Conservation (phyloP, 2,329 filamentous ascomycete genomes). For the Bimuria novae-zelandiae region DNA sequence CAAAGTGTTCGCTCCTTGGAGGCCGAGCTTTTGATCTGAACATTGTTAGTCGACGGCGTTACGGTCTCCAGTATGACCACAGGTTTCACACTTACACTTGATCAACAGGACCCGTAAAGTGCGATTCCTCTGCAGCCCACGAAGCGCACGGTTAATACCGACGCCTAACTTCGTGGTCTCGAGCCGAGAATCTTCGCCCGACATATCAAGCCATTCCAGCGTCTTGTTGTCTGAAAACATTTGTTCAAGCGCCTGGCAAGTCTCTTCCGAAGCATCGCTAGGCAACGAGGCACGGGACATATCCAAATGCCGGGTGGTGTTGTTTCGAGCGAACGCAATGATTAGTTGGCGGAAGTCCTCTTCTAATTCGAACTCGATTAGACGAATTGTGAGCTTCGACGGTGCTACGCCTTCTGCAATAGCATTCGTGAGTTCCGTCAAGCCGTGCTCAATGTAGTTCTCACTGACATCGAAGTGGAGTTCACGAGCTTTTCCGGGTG, state of each 20-base stretch:
- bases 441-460: conserved; percentile 60
- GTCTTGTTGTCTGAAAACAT: conserved; percentile 71
- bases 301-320: conserved; percentile 66
- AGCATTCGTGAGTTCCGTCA: conserved; percentile 57
- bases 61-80: background rate
- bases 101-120: conserved; percentile 66
- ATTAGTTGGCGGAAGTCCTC: conserved; percentile 67
- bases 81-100: conserved; percentile 49
- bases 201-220: conserved; percentile 69
- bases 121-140: conserved; percentile 66
- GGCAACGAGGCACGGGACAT: conserved; percentile 73
- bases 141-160: conserved; percentile 68
- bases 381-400: conserved; percentile 66
- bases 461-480: conserved; percentile 70
- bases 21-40: conserved; percentile 66
- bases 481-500: conserved; percentile 56
- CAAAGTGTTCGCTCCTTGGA: conserved; percentile 71
- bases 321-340: conserved; percentile 65
- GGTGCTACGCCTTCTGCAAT: conserved; percentile 61
- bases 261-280: conserved; percentile 69
- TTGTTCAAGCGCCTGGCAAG: conserved; percentile 64
- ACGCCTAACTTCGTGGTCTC: conserved; percentile 71
- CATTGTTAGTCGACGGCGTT: conserved; percentile 20
- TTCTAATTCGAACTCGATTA: conserved; percentile 71
- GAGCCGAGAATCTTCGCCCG: conserved; percentile 72